Base-by-base conservation (phyloP, 2,329 filamentous ascomycete genomes). In the Phoma sp. region DNA sequence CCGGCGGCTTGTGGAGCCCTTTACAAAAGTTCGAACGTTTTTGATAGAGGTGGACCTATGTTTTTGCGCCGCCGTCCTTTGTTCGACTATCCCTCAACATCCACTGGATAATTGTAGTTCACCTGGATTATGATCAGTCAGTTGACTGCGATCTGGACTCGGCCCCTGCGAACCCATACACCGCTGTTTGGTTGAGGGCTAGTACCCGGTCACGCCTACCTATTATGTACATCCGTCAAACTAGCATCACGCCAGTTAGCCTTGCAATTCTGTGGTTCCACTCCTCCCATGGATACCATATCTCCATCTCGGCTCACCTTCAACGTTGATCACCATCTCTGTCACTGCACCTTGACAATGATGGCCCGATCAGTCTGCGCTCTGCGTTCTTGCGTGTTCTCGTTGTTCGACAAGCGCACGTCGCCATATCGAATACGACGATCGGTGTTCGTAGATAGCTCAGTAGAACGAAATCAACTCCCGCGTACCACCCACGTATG, bases 51-150 rank as follows among this genome's bases (percentile, higher is more conserved):
- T 40, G 48, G 47, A n/a, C 15, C 38, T 36, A 22, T 22, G 31
- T 35, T 48, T 43, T 39, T 22, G 32, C 24, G 29, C 43, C 53
- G 37, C 38, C 43, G 43, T 44, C 29, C 48, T 47, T 35, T 51
- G 43, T 56, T 51, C 53, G 48, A 36, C 53, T 32, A 51, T 44
- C 53, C 43, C 43, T 46, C 47, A 22, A 51, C 43, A 43, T 43
- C 43, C 39, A 19, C 53, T 40, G 47, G 53, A 48, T 56, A 51
- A 51, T 51, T 51, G 52, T 55, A 51, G 52, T 51, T 46, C 29
- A 35, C 19, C 35, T 43, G 27, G 48, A 43, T 32, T 13, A 27
- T 38, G 17, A 25, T 22, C 36, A 35, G 41, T 41, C 41, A 8
- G 12, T 19, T 32, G 41, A 40, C 51, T 31, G 17, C 21, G 15